A percentile compares a stretch with the other conserved stretches of the same genome.
These are phyloP conservation scores for Fonsecaea erecta DNA, from an alignment of 2,329 filamentous ascomycete genomes.

Conservation along the genomic window DNA sequence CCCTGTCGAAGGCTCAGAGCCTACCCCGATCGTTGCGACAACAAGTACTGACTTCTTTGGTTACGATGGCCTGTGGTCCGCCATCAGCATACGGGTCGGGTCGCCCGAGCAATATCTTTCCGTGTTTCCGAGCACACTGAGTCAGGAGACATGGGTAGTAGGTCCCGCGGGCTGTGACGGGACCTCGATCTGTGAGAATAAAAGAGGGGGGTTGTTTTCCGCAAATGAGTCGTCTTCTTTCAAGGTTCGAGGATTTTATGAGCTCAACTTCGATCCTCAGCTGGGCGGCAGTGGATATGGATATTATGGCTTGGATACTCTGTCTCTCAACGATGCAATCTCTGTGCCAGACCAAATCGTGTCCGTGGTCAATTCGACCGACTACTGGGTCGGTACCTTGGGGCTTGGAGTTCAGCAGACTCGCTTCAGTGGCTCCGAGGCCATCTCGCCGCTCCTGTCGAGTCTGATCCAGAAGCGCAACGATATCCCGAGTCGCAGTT, in stretches of 20 bases:
- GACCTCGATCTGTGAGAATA: slow-evolving; percentile 37
- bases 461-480: slow-evolving; percentile 39
- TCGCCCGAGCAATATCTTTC: slow-evolving; percentile 41
- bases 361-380: slow-evolving; percentile 41
- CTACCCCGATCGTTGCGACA: slow-evolving; percentile 30
- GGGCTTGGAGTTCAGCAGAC: slow-evolving; percentile 40
- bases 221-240: slow-evolving; percentile 44
- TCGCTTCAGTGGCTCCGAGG: slow-evolving; percentile 37
- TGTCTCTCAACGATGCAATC: slow-evolving; percentile 39
- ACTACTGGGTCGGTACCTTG: slow-evolving; percentile 44
- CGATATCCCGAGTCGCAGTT: slow-evolving; percentile 41
- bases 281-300: slow-evolving; percentile 38
- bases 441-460: slow-evolving; percentile 38
- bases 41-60: slow-evolving; percentile 35
- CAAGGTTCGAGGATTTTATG: slow-evolving; percentile 38
- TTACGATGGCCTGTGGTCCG: slow-evolving; percentile 41
- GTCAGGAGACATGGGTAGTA: slow-evolving; percentile 41
- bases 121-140: slow-evolving; percentile 41
- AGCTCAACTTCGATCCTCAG: slow-evolving; percentile 36
- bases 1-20: slow-evolving; percentile 5
- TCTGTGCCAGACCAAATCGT: slow-evolving; percentile 41
- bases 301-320: slow-evolving; percentile 46
- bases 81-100: slow-evolving; percentile 40
- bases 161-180: slow-evolving; percentile 40
- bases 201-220: slow-evolving; percentile 42